A percentile compares a stretch with the other conserved stretches of the same genome.
Evolutionary conservation across 768 basidiomycete species (phyloP).

Genomic region (Cyclocybe aegerita): DNA sequence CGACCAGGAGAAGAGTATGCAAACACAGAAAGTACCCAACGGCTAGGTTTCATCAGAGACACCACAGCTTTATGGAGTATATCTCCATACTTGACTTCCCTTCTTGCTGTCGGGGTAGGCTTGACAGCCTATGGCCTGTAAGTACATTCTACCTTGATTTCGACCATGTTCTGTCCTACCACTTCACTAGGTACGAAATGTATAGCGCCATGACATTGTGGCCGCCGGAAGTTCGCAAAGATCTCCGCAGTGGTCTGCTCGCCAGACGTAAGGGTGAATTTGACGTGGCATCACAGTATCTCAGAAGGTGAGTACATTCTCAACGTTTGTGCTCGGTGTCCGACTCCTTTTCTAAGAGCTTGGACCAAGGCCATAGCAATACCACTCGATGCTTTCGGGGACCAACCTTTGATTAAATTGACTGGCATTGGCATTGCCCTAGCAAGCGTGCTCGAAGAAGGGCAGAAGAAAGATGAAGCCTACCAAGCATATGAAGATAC

Average conservation of each 20-base stretch:
- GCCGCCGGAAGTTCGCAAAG: conserved; percentile 61
- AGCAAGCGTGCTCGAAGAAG: conserved; percentile 53
- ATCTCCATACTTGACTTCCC: too few relatives aligned
- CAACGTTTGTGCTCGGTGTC: neutral
- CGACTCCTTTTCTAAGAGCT: conserved; percentile 28
- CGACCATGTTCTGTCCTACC: too few relatives aligned
- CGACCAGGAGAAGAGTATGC: too few relatives aligned
- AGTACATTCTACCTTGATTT: too few relatives aligned
- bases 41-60: too few relatives aligned
- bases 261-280: conserved; percentile 61
- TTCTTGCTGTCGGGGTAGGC: too few relatives aligned
- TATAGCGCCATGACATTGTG: conserved; percentile 52
- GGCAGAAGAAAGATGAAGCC: conserved; percentile 33
- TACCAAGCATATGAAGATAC: conserved; percentile 39
- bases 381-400: conserved; percentile 32
- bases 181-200: conserved; percentile 11
- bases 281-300: conserved; percentile 47
- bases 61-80: too few relatives aligned
- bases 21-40: too few relatives aligned
- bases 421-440: conserved; percentile 66
- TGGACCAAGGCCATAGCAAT: conserved; percentile 52
- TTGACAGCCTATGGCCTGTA: too few relatives aligned
- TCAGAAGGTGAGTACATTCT: conserved; percentile 45
- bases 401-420: conserved; percentile 60
- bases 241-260: conserved; percentile 64